Percentiles rank a stretch among this genome's conserved stretches.
These are phyloP conservation scores for Nemania sp. DNA, from an alignment of 2,329 filamentous ascomycete species.

Conservation along the genomic window DNA sequence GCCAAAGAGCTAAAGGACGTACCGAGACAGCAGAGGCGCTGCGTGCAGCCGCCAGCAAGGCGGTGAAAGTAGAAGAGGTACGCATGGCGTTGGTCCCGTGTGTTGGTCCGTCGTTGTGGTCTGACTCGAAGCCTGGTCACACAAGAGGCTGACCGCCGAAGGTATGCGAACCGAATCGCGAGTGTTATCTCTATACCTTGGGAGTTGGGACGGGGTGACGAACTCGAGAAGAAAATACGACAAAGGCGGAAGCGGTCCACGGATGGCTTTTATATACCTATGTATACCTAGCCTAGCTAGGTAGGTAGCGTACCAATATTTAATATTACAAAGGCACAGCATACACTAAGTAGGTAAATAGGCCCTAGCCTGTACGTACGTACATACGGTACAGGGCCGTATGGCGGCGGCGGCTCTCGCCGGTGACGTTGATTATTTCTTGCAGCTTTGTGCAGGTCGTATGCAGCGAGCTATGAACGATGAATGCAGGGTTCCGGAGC, in stretches of 20 bases:
- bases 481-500: constrained; percentile 28
- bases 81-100: constrained; percentile 33
- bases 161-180: neutral
- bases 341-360: too few relatives aligned
- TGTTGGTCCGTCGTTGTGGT: constrained; percentile 15
- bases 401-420: neutral
- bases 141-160: neutral
- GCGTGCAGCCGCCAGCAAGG: constrained; percentile 35
- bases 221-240: neutral
- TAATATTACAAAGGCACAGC: too few relatives aligned
- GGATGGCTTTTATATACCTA: constrained; percentile 26
- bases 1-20: constrained; percentile 18
- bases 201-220: constrained; percentile 24
- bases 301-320: neutral
- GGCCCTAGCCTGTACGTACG: too few relatives aligned
- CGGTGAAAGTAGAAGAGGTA: constrained; percentile 32
- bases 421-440: constrained; percentile 22
- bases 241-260: constrained; percentile 7
- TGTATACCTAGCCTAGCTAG: neutral
- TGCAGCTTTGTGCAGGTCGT: constrained; percentile 27
- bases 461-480: constrained; percentile 14
- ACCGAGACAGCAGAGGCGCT: constrained; percentile 38
- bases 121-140: constrained; percentile 10
- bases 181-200: constrained; percentile 4
- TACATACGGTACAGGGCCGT: too few relatives aligned